phyloP scores from a whole-genome alignment of 1,284 basidiomycete genomes.

The Cryptococcus amylolentus region DNA sequence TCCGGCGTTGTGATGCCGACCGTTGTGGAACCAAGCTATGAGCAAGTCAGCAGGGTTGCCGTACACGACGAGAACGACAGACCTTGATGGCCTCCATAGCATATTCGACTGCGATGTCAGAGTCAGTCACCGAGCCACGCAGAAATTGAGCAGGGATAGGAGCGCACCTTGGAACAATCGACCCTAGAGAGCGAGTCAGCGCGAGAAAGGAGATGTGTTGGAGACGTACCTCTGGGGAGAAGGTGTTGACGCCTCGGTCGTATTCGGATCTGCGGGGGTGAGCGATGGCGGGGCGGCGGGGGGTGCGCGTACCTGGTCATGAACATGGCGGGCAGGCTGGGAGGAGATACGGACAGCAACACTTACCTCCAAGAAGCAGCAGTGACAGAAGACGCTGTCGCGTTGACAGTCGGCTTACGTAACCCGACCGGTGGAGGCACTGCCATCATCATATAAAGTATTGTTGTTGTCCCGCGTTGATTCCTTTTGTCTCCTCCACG shows the following conservation, averaged over 20 bases:
- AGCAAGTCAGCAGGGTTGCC: not conserved
- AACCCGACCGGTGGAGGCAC: not conserved
- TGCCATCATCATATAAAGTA: no score
- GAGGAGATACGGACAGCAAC: not conserved
- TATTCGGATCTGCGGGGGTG: constrained; percentile 44
- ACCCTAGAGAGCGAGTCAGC: constrained; percentile 38
- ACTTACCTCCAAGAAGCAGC: not conserved
- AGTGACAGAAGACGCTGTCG: constrained; percentile 3
- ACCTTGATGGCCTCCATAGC: constrained; percentile 98
- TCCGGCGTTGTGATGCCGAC: constrained; percentile 84
- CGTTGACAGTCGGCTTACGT: constrained; percentile 2
- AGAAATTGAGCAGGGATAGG: not conserved
- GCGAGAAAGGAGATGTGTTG: not conserved
- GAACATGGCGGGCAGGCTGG: constrained; percentile 34
- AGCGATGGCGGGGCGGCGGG: not conserved
- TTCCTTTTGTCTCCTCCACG: no score
- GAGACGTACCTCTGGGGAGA: constrained; percentile 79
- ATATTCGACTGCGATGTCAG: constrained; percentile 74
- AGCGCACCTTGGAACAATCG: constrained; percentile 53
- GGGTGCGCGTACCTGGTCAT: constrained; percentile 40
- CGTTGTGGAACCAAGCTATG: constrained; percentile 91
- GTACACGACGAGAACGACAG: constrained; percentile 2
- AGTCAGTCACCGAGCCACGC: not conserved
- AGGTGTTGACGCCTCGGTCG: constrained; percentile 97
- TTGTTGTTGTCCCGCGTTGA: no score